Evolutionary conservation across 306 rosid species (phyloP), one percentile per base, ranked within the genome.

Genomic region (Lathyrus tuberosus): DNA sequence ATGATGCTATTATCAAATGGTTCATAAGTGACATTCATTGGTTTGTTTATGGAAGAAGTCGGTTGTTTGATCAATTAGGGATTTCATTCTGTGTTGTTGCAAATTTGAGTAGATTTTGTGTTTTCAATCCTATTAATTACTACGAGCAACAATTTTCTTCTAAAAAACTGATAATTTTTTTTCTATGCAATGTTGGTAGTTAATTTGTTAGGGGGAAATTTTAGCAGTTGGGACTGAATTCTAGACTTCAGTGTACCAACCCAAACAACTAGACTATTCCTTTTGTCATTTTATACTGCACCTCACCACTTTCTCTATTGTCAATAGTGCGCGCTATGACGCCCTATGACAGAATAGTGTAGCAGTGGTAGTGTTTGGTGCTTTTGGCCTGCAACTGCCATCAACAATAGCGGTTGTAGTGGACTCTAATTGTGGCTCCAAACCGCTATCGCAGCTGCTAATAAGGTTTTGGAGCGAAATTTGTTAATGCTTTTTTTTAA

Each of bases 41-140:
- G 14, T 37, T 68, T 69, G 17, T 51, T 35, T 11, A 30, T 28
- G 66, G 8, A 15, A 5, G 13, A 42, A 26, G 14, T 18, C 0
- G 1, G 6, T 14, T 1, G 22, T 69, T 69, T 10, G 28, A 35
- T 4, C 1, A 48, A 18, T 49, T 48, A 48, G 51, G 75, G 62
- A 37, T 72, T 62, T 35, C 28, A 10, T 67, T n/a, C 6, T n/a
- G 9, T 59, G 10, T 58, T 65, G 57, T 26, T 54, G 61, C 47
- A n/a, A 14, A 17, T 43, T 35, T n/a, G 26, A 61, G 44, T 30
- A 16, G 48, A 3, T 3, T 13, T 61, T 66, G 57, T 11, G 26
- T 17, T 65, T 65, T 26, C 12, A 10, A 28, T 65, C 9, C 10
- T 3, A 18, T 26, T 65, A 43, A 24, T 14, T n/a, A 1, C 33